These are phyloP conservation scores for Sclerotinia spermophila DNA, from an alignment of 2,329 filamentous ascomycete species.

Conservation along the genomic window DNA sequence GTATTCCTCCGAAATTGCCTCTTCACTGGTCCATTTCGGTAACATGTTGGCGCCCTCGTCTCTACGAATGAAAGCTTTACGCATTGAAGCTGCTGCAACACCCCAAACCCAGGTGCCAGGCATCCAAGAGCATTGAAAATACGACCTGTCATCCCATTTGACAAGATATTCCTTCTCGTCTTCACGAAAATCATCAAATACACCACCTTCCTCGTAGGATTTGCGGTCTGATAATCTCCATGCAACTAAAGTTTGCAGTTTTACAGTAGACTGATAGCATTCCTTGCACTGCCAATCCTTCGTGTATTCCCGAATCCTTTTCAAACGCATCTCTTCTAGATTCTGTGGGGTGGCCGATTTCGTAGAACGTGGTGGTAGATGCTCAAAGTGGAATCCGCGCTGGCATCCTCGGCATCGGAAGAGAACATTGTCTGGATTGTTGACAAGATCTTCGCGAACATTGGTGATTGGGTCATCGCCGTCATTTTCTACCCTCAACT, in stretches of 20 bases:
- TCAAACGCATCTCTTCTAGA: conserved; percentile 50
- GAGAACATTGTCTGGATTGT: conserved; percentile 72
- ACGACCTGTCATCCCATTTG: conserved; percentile 80
- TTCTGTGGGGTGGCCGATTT: conserved; percentile 40
- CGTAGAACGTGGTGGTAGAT: conserved; percentile 55
- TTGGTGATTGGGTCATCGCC: conserved; percentile 71
- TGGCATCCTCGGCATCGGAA: conserved; percentile 79
- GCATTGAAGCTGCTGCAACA: conserved; percentile 58
- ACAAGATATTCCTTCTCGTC: conserved; percentile 89
- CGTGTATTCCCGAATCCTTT: conserved; percentile 69
- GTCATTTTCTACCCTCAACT: conserved; percentile 71
- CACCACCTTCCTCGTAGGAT: conserved; percentile 50
- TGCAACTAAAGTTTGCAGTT: conserved; percentile 76
- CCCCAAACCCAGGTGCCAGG: conserved; percentile 87
- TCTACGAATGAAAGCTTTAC: conserved; percentile 71
- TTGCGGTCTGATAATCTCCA: conserved; percentile 72
- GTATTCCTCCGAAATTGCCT: conserved; percentile 85
- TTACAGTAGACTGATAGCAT: conserved; percentile 61
- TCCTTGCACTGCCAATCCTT: conserved; percentile 76
- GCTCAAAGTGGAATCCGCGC: conserved; percentile 78
- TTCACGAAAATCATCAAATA: conserved; percentile 57
- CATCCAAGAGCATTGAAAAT: conserved; percentile 82
- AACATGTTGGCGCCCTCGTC: conserved; percentile 55
- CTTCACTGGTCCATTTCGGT: conserved; percentile 66
- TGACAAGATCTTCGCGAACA: conserved; percentile 61